Evolutionary conservation across 805 yeast genomes (phyloP).

Genomic region (Torulaspora franciscae): DNA sequence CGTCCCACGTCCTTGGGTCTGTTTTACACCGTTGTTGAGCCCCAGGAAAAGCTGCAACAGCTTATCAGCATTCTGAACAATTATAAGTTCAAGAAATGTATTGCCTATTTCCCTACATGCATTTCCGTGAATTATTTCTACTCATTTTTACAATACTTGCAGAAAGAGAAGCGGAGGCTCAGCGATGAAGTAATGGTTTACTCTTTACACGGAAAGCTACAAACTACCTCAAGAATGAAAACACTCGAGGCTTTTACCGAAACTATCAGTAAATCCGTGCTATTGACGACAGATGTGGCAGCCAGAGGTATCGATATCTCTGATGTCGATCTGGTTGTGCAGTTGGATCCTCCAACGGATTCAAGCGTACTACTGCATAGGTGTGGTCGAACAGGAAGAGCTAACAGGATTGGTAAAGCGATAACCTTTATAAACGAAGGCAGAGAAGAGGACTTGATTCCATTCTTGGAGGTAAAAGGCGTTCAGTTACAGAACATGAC

Average conservation of each 20-base stretch:
- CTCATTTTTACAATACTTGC: slow-evolving; percentile 44
- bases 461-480: slow-evolving; percentile 69
- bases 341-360: slow-evolving; percentile 90
- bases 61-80: slow-evolving; percentile 50
- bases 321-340: slow-evolving; percentile 90
- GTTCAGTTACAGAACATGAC: slow-evolving; percentile 46
- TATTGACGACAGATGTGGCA: slow-evolving; percentile 96
- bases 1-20: slow-evolving; percentile 63
- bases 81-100: slow-evolving; percentile 66
- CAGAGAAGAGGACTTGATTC: slow-evolving; percentile 75
- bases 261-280: slow-evolving; percentile 47
- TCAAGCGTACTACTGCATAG: slow-evolving; percentile 89
- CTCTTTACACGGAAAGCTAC: slow-evolving; percentile 87
- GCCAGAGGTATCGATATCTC: slow-evolving; percentile 96
- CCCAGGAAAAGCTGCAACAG: slow-evolving; percentile 56
- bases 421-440: slow-evolving; percentile 67
- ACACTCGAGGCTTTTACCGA: slow-evolving; percentile 60
- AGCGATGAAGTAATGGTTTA: slow-evolving; percentile 42
- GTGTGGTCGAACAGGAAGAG: slow-evolving; percentile 94
- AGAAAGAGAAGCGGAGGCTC: slow-evolving; percentile 27
- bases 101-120: slow-evolving; percentile 92
- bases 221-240: slow-evolving; percentile 71
- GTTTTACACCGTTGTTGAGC: slow-evolving; percentile 53
- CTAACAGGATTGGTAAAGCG: slow-evolving; percentile 78
- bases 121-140: slow-evolving; percentile 75